Percentiles rank a stretch among this genome's conserved stretches.
Conservation (phyloP, 345 rosid genomes). For the Gynandropsis gynandra region DNA sequence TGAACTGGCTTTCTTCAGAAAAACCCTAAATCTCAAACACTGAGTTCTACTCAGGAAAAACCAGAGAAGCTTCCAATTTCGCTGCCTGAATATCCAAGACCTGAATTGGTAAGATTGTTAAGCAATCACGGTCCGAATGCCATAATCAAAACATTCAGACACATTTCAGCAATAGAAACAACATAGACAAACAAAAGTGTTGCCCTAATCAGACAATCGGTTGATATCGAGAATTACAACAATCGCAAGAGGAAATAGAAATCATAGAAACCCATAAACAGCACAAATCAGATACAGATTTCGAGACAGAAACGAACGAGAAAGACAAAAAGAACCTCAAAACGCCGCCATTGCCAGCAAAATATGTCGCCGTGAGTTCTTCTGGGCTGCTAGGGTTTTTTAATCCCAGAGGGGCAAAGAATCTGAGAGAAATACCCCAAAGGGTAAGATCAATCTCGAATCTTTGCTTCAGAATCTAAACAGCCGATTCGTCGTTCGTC, state of each 20-base stretch:
- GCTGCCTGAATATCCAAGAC: too few species aligned
- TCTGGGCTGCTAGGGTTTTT: conserved; percentile 13
- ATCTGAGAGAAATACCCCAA: neutral
- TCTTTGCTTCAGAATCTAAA: neutral
- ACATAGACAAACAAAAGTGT: neutral
- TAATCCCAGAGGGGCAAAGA: conserved; percentile 1
- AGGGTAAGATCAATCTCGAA: conserved; percentile 14
- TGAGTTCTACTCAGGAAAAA: neutral
- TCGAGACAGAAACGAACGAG: neutral
- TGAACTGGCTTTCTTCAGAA: conserved; percentile 29
- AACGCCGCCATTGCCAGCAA: neutral
- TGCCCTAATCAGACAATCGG: conserved; percentile 3
- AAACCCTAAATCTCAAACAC: neutral
- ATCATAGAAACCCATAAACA: neutral
- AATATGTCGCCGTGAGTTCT: neutral
- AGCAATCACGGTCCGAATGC: neutral
- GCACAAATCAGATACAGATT: neutral
- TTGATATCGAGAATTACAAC: conserved; percentile 3
- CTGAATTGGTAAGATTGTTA: neutral
- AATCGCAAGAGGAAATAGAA: neutral
- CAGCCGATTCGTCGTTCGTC: neutral
- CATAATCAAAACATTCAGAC: conserved; percentile 15
- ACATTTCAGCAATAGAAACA: neutral
- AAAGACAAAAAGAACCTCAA: neutral
- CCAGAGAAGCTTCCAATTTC: neutral